Base-by-base conservation (phyloP, 345 rosid genomes). In the Trapa bicornis region DNA sequence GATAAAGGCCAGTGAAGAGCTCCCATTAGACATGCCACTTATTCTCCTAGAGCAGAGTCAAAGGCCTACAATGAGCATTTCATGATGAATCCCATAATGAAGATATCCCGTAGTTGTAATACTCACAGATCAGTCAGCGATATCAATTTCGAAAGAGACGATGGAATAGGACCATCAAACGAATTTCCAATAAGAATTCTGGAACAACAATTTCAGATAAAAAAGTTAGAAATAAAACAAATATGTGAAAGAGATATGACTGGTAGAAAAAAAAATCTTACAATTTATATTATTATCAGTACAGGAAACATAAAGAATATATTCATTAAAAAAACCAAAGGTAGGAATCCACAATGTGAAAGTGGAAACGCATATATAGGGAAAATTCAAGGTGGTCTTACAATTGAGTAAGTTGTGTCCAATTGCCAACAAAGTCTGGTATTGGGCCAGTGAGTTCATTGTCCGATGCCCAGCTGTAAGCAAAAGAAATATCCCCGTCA, bases 371-470 rank as follows among this genome's bases (percentile, higher is more conserved):
- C 15, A 37, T 50, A 13, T 22, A 56, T 22, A 32, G 61, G 10
- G 9, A 4, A 32, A 16, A 6, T 57, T 17, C n/a, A 45, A 38
- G 15, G 65, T 1, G 58, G 17, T 37, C 89, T 74, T 67, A 91
- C 93, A 91, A 67, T 3, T 45, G 16, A 37, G 17, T 35, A 69
- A 91, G 83, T 50, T 73, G 81, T 69, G 85, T 71, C 96, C 87
- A 91, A 65, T 78, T 87, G 60, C 93, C 97, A 54, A 87, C 79
- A 62, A 87, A 88, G 65, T 76, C 85, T 2, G 97, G 97, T 72
- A 91, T 77, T 41, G 15, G 77, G 67, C 97, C 93, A 6, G 85
- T 83, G 61, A 88, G 76, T 68, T 76, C 77, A 73, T 61, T 77
- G 73, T 87, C 91, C n/a, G 83, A 78, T 65, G 83, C 86, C 88